phyloP scores from a whole-genome alignment of 257 asterid species.

The Nicotiana attenuata region DNA sequence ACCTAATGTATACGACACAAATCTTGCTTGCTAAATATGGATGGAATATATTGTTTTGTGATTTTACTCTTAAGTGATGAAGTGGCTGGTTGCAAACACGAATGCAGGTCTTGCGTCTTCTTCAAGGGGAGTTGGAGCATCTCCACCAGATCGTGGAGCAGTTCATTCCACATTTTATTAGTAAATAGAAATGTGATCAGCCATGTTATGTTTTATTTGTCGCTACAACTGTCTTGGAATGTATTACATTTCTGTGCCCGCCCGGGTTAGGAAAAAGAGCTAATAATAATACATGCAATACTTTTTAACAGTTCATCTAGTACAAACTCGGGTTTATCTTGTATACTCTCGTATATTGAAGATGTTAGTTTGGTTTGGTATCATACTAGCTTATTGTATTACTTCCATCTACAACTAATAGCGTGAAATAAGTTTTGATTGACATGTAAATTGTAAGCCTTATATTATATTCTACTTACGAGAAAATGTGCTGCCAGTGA shows the following conservation, averaged over 20 bases:
- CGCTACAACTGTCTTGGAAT: background rate
- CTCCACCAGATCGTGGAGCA: conserved; percentile 53
- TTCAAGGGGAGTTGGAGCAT: conserved; percentile 61
- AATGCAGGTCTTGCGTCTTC: conserved; percentile 63
- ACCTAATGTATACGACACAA: background rate
- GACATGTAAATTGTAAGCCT: too few relatives aligned
- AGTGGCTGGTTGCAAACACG: background rate
- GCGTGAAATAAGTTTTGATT: too few relatives aligned
- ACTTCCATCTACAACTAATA: too few relatives aligned
- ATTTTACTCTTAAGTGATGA: background rate
- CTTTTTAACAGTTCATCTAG: background rate
- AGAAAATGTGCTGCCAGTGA: too few relatives aligned
- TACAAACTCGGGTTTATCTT: background rate
- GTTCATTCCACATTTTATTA: conserved; percentile 20
- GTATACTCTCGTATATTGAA: background rate
- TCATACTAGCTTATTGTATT: too few relatives aligned
- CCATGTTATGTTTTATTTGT: background rate
- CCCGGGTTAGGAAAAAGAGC: background rate
- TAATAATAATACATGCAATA: background rate
- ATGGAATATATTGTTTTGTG: background rate
- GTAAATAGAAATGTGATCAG: background rate
- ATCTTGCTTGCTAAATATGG: background rate
- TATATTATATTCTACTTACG: too few relatives aligned
- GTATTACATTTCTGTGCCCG: background rate
- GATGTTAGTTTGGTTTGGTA: background rate